These are phyloP conservation scores for Calocybe indica DNA, from an alignment of 768 basidiomycete genomes.

Conservation along the genomic window DNA sequence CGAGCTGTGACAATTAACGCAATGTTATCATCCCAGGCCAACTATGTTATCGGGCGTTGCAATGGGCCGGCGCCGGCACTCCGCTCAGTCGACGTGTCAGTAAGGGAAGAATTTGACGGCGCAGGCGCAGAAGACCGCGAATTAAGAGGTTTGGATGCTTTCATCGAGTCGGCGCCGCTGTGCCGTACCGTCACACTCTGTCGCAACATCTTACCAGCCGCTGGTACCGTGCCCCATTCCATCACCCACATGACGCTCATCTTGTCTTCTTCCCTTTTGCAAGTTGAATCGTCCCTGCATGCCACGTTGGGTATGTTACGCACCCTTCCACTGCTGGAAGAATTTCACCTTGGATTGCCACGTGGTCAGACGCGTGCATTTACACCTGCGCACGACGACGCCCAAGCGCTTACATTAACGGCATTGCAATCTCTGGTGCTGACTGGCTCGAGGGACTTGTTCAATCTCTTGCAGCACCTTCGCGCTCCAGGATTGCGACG, in stretches of 20 bases:
- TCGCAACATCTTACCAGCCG: conserved; percentile 27
- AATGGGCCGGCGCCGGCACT: conserved; percentile 29
- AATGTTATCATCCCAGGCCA: conserved; percentile 27
- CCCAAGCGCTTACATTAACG: conserved; percentile 14
- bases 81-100: conserved; percentile 21
- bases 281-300: too few species aligned
- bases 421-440: conserved; percentile 21
- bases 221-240: conserved; percentile 20
- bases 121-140: conserved; percentile 14
- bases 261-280: conserved; percentile 21
- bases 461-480: conserved; percentile 23
- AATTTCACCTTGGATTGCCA: conserved; percentile 33
- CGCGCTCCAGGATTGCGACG: conserved; percentile 25
- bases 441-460: conserved; percentile 21
- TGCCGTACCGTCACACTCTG: conserved; percentile 26
- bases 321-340: conserved; percentile 31
- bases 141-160: conserved; percentile 19
- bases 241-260: conserved; percentile 26
- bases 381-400: conserved; percentile 10
- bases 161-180: conserved; percentile 26
- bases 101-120: conserved; percentile 22
- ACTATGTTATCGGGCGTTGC: conserved; percentile 32
- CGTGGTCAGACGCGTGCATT: conserved; percentile 22
- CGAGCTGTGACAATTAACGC: conserved; percentile 34
- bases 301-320: conserved; percentile 22